These are phyloP conservation scores for Geotrichum europaeum DNA, from an alignment of 1,139 yeast genomes.

Conservation along the genomic window DNA sequence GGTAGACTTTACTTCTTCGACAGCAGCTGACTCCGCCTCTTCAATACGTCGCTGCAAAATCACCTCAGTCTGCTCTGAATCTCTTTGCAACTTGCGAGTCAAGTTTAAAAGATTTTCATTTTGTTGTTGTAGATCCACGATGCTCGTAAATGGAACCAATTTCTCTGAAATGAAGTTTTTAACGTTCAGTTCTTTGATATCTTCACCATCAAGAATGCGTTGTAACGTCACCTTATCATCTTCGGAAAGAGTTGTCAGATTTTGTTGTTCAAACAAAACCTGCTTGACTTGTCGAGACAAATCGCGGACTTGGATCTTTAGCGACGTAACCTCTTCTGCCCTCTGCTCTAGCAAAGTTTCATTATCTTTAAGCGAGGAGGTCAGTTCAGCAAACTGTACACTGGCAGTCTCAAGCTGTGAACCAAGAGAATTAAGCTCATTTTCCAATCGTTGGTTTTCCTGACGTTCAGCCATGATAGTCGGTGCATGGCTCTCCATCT, in stretches of 20 bases:
- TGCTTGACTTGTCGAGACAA: slow-evolving; percentile 74
- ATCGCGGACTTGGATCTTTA: slow-evolving; percentile 57
- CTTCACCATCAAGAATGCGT: slow-evolving; percentile 35
- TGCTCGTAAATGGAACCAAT: slow-evolving; percentile 60
- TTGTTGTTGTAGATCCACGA: slow-evolving; percentile 63
- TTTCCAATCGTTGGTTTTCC: slow-evolving; percentile 45
- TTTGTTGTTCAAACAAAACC: slow-evolving; percentile 59
- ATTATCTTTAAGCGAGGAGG: slow-evolving; percentile 30
- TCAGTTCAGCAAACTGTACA: slow-evolving; percentile 39
- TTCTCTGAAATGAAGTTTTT: slow-evolving; percentile 67
- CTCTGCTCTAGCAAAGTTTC: slow-evolving; percentile 27
- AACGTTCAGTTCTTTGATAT: slow-evolving; percentile 50
- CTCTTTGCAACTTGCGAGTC: slow-evolving; percentile 62
- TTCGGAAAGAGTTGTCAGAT: slow-evolving; percentile 46
- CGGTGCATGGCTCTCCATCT: slow-evolving; percentile 77
- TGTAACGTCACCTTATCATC: slow-evolving; percentile 53
- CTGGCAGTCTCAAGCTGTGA: slow-evolving; percentile 43
- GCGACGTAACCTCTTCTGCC: slow-evolving; percentile 35
- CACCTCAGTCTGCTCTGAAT: slow-evolving; percentile 54
- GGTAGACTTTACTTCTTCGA: slow-evolving; percentile 71
- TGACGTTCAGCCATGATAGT: slow-evolving; percentile 62
- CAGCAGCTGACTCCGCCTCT: slow-evolving; percentile 51
- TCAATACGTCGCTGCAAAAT: slow-evolving; percentile 41
- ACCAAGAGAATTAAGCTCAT: slow-evolving; percentile 48
- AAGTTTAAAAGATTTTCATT: slow-evolving; percentile 66